These are phyloP conservation scores for Coelastrella sp. DNA, from an alignment of 139 green algal genomes.

Conservation along the genomic window DNA sequence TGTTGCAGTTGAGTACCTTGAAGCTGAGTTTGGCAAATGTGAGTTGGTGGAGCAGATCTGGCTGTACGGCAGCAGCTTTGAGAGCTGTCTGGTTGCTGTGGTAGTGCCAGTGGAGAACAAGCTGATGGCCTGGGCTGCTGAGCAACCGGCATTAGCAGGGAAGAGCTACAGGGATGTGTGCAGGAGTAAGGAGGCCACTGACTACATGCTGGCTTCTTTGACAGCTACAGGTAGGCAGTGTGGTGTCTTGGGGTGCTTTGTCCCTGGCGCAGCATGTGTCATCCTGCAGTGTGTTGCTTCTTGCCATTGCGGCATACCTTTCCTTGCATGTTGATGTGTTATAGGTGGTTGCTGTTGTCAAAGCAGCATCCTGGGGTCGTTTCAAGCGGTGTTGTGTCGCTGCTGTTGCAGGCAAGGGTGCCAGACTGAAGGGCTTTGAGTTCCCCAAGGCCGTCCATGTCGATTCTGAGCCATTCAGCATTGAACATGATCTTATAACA, in stretches of 20 bases:
- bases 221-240: constrained; percentile 53
- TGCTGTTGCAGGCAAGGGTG: constrained; percentile 58
- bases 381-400: not conserved
- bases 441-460: constrained; percentile 78
- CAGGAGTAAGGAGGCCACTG: not conserved
- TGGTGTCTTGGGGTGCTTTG: too few species aligned
- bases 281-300: too few species aligned
- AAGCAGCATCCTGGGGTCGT: not conserved
- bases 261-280: too few species aligned
- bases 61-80: constrained; percentile 93
- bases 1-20: constrained; percentile 95
- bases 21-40: constrained; percentile 90
- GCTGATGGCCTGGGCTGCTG: constrained; percentile 65
- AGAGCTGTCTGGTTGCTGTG: constrained; percentile 89
- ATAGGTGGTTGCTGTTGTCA: not conserved
- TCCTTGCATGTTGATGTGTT: not conserved
- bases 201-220: not conserved
- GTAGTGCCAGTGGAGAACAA: constrained; percentile 84
- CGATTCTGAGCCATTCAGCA: constrained; percentile 65
- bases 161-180: constrained; percentile 34
- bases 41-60: constrained; percentile 90
- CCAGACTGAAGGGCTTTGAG: constrained; percentile 93
- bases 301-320: not conserved
- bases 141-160: constrained; percentile 1
- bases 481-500: constrained; percentile 88